Base-by-base conservation (phyloP, 2,329 filamentous ascomycete genomes). In the Mariannaea sp. region DNA sequence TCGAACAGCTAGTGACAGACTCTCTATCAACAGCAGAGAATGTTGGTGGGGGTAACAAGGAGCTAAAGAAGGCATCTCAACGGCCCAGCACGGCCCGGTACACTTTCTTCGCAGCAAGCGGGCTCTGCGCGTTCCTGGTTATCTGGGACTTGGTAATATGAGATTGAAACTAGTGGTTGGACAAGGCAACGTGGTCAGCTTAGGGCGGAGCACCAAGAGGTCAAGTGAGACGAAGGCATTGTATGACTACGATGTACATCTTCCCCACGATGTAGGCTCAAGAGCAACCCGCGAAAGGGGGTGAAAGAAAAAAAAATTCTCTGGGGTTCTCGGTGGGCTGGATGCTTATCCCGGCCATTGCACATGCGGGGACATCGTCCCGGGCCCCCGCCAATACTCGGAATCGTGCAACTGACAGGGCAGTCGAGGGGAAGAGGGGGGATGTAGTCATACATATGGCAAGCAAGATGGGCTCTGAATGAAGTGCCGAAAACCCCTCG, bases 1-100 rank as follows among this genome's bases (percentile, higher is more conserved):
- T 99, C 58, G 89, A 92, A 55, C 89, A 94, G 69, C 80, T 99
- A 16, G 90, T 96, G 26, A 80, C 86, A 36, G 93, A 99, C 71
- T 92, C 91, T 2, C 82, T 86, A 55, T 81, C 84, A 26, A 97
- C 92, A 8, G 84, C 87, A 20, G 89, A 93, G 68, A 97, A 97
- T 67, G 84, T 99, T 44, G 88, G 88, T 12, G 86, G 86, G 53
- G 94, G 93, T 14, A 99, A 99, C 75, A 89, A 88, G 73, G 87
- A 97, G 77, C 78, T 99, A 46, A 94, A 94, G 75, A 86, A 88
- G 67, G 94, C 93, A 22, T 85, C 83, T 1, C 81, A 89, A 68
- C 79, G 86, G 60, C 80, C 83, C 32, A 91, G 89, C 72, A 81
- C 86, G 36, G 90, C 90, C 24, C 85, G 87, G 68, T 86, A 86